Evolutionary conservation across 352 stramenopile genomes (phyloP).

Genomic region (Phytophthora quininea): DNA sequence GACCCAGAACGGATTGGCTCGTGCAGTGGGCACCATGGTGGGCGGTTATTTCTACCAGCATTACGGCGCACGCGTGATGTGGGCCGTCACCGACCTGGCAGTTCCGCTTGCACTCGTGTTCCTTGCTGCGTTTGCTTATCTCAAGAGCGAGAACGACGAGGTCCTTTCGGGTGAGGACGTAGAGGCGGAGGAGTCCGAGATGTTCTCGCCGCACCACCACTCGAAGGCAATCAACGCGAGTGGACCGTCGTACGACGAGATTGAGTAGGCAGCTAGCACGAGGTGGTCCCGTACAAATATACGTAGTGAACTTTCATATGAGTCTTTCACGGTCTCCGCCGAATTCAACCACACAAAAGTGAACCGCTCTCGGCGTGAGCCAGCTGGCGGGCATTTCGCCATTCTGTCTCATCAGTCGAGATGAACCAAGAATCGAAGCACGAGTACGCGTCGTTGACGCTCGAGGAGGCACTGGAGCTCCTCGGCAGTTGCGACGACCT

Average conservation of each 20-base stretch:
- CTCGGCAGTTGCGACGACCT: constrained; percentile 10
- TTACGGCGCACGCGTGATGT: constrained; percentile 60
- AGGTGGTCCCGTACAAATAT: constrained; percentile 18
- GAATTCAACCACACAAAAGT: too few species aligned
- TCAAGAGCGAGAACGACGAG: constrained; percentile 44
- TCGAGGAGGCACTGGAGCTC: constrained; percentile 20
- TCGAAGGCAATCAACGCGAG: constrained; percentile 37
- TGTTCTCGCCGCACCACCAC: constrained; percentile 65
- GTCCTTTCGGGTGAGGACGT: constrained; percentile 29
- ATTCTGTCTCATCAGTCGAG: constrained; percentile 4
- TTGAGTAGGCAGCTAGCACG: constrained; percentile 15
- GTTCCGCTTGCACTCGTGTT: constrained; percentile 57
- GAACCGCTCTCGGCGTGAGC: too few species aligned
- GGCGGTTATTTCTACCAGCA: constrained; percentile 67
- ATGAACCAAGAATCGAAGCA: constrained; percentile 8
- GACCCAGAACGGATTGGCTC: constrained; percentile 60
- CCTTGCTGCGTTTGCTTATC: constrained; percentile 49
- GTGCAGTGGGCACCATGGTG: constrained; percentile 54
- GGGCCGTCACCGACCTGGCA: constrained; percentile 54
- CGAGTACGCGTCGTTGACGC: constrained; percentile 4
- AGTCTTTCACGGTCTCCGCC: neutral
- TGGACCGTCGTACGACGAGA: constrained; percentile 37
- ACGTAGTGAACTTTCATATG: neutral
- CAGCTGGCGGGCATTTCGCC: neutral
- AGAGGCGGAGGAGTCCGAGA: constrained; percentile 46